Conservation (phyloP, 2,329 filamentous ascomycete genomes). For the Cladosporium colombiae region DNA sequence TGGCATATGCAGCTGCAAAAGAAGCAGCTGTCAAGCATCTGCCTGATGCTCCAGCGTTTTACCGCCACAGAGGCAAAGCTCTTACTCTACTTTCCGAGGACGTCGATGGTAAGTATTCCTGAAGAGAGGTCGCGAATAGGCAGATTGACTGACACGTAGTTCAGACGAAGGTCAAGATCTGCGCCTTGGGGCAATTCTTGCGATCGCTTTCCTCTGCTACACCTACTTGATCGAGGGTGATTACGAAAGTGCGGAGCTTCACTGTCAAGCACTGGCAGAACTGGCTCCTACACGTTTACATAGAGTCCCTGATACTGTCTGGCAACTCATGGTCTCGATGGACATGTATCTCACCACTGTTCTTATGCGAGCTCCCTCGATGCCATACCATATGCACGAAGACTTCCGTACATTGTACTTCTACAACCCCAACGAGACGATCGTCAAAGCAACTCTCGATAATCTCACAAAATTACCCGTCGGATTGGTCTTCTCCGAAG, state of each 20-base stretch:
- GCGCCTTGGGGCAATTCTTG: background rate
- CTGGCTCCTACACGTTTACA: background rate
- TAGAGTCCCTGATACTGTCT: background rate
- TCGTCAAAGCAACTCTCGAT: background rate
- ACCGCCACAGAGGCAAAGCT: slow-evolving; percentile 8
- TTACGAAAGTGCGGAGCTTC: background rate
- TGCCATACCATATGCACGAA: slow-evolving; percentile 5
- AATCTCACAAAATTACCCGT: background rate
- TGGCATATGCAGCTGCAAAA: slow-evolving; percentile 1
- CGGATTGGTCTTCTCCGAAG: background rate
- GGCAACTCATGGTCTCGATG: background rate
- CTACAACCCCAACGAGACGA: background rate
- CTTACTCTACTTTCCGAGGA: background rate
- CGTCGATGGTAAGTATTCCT: background rate
- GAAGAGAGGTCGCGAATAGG: background rate
- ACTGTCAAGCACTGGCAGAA: slow-evolving; percentile 1
- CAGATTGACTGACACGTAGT: background rate
- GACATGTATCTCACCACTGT: background rate
- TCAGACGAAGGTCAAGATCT: background rate
- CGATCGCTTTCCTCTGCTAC: background rate
- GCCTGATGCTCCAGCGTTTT: background rate
- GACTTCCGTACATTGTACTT: background rate
- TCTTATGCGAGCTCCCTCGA: background rate
- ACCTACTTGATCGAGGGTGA: background rate
- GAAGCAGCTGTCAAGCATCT: slow-evolving; percentile 1